Conservation (phyloP, 1,139 yeast genomes). For the Kurtzmaniella quercitrusa region DNA sequence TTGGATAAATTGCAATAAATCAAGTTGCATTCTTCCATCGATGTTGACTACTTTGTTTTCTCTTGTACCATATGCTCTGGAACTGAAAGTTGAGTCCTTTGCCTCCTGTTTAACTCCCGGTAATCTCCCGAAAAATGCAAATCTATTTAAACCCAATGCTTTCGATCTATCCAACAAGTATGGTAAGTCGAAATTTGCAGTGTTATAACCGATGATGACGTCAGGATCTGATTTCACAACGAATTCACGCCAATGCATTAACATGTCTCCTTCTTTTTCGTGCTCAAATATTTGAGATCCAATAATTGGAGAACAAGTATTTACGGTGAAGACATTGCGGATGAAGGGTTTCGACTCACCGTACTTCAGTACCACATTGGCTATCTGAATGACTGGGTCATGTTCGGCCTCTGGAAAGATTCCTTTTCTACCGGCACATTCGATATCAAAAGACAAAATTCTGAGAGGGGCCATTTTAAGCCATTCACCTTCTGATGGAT, state of each 20-base stretch:
- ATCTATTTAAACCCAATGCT: constrained; percentile 60
- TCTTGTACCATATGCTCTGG: constrained; percentile 95
- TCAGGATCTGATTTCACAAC: constrained; percentile 87
- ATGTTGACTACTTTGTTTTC: constrained; percentile 89
- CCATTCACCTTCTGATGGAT: constrained; percentile 92
- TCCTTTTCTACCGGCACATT: constrained; percentile 97
- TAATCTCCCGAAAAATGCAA: constrained; percentile 87
- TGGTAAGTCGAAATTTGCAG: constrained; percentile 92
- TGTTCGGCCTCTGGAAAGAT: constrained; percentile 91
- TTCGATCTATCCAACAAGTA: constrained; percentile 84
- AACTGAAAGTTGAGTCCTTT: constrained; percentile 79
- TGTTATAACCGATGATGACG: constrained; percentile 94
- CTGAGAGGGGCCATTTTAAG: constrained; percentile 91
- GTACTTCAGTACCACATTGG: constrained; percentile 81
- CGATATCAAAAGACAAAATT: constrained; percentile 91
- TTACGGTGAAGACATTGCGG: constrained; percentile 89
- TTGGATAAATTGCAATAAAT: constrained; percentile 86
- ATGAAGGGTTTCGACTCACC: constrained; percentile 85
- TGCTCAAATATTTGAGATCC: constrained; percentile 87
- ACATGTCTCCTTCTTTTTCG: constrained; percentile 75
- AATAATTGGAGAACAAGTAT: constrained; percentile 87
- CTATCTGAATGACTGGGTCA: constrained; percentile 95
- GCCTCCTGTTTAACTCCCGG: constrained; percentile 65
- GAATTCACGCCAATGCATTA: constrained; percentile 81
- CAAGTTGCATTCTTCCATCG: constrained; percentile 95